Evolutionary conservation across 176 grass and related monocot species (phyloP), one percentile per base, ranked within the genome.

Genomic region (Aegilops umbellulata): DNA sequence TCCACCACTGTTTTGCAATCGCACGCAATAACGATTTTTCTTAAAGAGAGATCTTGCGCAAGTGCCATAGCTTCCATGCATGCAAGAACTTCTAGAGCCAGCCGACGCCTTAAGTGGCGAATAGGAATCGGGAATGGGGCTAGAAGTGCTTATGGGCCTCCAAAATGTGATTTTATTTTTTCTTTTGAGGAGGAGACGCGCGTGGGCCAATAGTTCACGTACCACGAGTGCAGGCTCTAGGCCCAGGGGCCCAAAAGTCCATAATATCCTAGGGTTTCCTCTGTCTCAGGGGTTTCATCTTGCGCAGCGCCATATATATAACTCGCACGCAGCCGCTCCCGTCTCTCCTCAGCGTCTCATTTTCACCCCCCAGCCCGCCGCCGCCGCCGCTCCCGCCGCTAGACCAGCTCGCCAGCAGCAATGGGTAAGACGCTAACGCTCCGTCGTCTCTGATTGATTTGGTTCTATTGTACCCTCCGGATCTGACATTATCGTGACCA

Each of bases 381-480:
- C 84, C 83, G 87, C 92, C 38, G 83, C 92, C 82, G 67, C 79
- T 49, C 79, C 76, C 60, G 60, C 60, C 10, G 42, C 63, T 32
- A 30, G 26, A 30, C 75, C 49, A 39, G 23, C 38, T 32, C 64
- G 71, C 71, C 84, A 31, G 1, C 67, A 26, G 41, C 60, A 29
- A 95, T 95, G 93, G 93, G 93, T 92, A 92, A 90, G 78, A 26
- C 9, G 19, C 11, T 7, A 14, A 8, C 26, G 16, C 16, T 0
- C 11, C 8, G 26, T 17, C 12, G 23, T 51, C 26, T 42, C 62
- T 39, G 0, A 2, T 20, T n/a, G 6, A 20, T 51, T 61, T 75
- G 4, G 7, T 57, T 57, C 14, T 60, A 19, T 1, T 6, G 4
- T 35, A 20, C 19, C 24, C 27, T 35, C 32, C 14, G 38, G 60